Conservation (phyloP, 345 rosid species). For the Salix purpurea region DNA sequence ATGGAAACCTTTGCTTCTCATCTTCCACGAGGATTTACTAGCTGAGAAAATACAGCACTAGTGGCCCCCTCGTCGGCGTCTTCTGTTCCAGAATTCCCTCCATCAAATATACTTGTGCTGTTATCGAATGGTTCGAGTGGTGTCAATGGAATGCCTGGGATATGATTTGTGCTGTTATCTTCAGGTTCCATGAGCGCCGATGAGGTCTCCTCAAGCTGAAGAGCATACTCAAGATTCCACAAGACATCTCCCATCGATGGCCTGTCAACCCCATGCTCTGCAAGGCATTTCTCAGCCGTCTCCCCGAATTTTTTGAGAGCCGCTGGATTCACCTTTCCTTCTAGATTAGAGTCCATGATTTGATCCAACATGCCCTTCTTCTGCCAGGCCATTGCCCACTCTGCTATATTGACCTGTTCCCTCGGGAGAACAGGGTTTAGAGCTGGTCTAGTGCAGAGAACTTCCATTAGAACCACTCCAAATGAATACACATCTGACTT, state of each 20-base stretch:
- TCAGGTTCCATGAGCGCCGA: slow-evolving; percentile 86
- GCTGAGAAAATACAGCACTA: slow-evolving; percentile 95
- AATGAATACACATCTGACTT: slow-evolving; percentile 96
- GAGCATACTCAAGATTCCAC: slow-evolving; percentile 95
- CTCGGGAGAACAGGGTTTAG: slow-evolving; percentile 91
- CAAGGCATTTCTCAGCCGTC: slow-evolving; percentile 96
- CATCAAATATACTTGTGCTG: slow-evolving; percentile 73
- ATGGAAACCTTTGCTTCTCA: slow-evolving; percentile 24
- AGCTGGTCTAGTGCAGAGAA: slow-evolving; percentile 93
- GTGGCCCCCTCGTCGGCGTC: slow-evolving; percentile 81
- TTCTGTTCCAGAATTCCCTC: slow-evolving; percentile 51
- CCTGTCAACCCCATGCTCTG: slow-evolving; percentile 88
- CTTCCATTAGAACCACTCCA: slow-evolving; percentile 97
- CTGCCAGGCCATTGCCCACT: slow-evolving; percentile 98
- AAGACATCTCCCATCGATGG: slow-evolving; percentile 98
- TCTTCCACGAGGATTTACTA: slow-evolving; percentile 97
- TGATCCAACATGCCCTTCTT: slow-evolving; percentile 94
- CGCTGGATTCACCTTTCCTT: slow-evolving; percentile 77
- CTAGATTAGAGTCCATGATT: slow-evolving; percentile 83
- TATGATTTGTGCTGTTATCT: slow-evolving; percentile 94
- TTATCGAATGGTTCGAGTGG: slow-evolving; percentile 86
- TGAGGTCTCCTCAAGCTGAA: slow-evolving; percentile 91
- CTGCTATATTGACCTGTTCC: slow-evolving; percentile 97
- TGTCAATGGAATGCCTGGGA: slow-evolving; percentile 73
- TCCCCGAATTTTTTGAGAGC: slow-evolving; percentile 94